phyloP scores from a whole-genome alignment of 2,329 filamentous ascomycete genomes.

The Phialocephala sp. region DNA sequence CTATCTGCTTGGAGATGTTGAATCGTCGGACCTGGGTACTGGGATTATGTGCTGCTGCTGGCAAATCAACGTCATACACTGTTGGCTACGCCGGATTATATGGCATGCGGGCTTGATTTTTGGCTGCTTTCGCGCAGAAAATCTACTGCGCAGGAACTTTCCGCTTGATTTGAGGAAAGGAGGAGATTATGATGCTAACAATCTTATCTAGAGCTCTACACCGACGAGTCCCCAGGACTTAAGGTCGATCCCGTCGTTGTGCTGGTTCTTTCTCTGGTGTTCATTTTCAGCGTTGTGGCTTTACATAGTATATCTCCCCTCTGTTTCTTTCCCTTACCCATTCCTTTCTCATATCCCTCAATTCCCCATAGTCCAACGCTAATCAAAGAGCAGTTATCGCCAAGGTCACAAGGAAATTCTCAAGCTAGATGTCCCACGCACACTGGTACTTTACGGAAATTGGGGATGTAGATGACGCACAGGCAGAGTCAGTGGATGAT shows the following conservation, averaged over 20 bases:
- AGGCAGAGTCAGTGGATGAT: neutral
- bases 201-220: slow-evolving; percentile 76
- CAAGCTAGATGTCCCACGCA: slow-evolving; percentile 41
- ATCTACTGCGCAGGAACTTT: neutral
- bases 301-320: slow-evolving; percentile 81
- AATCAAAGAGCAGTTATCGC: slow-evolving; percentile 73
- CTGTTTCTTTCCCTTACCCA: neutral
- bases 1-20: neutral
- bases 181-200: neutral
- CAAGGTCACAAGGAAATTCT: slow-evolving; percentile 91
- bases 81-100: neutral
- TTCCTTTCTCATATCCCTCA: slow-evolving; percentile 9
- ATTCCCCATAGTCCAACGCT: neutral
- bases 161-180: neutral
- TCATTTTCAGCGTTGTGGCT: slow-evolving; percentile 98
- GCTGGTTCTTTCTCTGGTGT: slow-evolving; percentile 92
- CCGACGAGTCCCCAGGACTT: slow-evolving; percentile 94
- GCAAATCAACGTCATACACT: neutral
- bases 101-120: neutral
- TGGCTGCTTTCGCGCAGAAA: neutral
- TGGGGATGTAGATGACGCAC: neutral
- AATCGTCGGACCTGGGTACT: neutral
- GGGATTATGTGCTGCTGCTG: neutral
- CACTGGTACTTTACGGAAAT: neutral
- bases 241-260: slow-evolving; percentile 99